These are phyloP conservation scores for Leccinum aurantiacum DNA, from an alignment of 768 basidiomycete genomes.

Conservation along the genomic window DNA sequence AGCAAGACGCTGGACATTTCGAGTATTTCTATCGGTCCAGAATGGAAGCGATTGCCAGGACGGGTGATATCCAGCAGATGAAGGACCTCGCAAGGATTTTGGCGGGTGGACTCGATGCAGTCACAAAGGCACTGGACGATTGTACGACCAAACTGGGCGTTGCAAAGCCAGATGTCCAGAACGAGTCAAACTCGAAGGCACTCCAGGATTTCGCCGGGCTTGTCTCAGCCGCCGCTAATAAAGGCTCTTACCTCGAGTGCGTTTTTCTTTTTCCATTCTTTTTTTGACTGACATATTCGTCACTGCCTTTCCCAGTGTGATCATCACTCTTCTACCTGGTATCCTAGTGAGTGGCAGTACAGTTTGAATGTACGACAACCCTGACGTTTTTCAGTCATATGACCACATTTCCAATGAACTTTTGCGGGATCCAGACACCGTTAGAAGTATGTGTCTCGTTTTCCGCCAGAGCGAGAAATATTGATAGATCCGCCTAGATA, in stretches of 20 bases:
- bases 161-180: neutral
- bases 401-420: neutral
- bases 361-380: neutral
- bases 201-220: neutral
- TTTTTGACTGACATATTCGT: neutral
- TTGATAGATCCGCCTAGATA: neutral
- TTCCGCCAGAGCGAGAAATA: no score
- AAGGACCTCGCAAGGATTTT: neutral
- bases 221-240: neutral
- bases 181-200: neutral
- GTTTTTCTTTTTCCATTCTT: neutral
- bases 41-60: neutral
- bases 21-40: constrained; percentile 4
- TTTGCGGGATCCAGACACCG: neutral
- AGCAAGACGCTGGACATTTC: constrained; percentile 10
- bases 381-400: constrained; percentile 3
- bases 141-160: neutral
- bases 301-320: neutral
- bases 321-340: constrained; percentile 5
- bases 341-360: neutral
- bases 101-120: neutral
- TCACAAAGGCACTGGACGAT: neutral
- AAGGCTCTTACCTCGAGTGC: constrained; percentile 8
- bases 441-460: constrained; percentile 1
- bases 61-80: constrained; percentile 1